A percentile compares a stretch with the other conserved stretches of the same genome.
These are phyloP conservation scores for Epichloe festucae DNA, from an alignment of 2,329 filamentous ascomycete genomes.

Conservation along the genomic window DNA sequence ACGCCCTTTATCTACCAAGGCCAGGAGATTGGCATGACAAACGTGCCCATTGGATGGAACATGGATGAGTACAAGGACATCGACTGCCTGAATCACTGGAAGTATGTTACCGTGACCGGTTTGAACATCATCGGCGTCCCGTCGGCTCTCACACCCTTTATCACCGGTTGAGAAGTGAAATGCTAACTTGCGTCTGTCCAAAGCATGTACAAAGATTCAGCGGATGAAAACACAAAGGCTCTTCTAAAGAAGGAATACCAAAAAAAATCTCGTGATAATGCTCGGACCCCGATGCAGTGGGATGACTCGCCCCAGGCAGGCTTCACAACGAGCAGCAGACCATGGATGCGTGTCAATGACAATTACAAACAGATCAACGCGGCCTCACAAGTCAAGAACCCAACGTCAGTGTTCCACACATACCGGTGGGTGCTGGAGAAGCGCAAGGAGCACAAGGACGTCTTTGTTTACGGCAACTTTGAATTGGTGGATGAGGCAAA, in stretches of 20 bases:
- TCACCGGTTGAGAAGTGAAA: background rate
- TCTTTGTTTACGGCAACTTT: constrained; percentile 54
- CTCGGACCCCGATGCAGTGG: constrained; percentile 63
- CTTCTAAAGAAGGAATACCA: constrained; percentile 33
- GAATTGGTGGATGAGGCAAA: constrained; percentile 24
- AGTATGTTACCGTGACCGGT: constrained; percentile 15
- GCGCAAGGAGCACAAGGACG: constrained; percentile 46
- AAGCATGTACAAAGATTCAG: constrained; percentile 26
- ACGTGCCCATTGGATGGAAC: constrained; percentile 46
- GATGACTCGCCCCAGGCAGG: constrained; percentile 44
- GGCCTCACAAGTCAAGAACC: constrained; percentile 33
- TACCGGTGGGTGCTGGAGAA: constrained; percentile 47
- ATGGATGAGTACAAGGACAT: constrained; percentile 59
- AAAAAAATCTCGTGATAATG: constrained; percentile 54
- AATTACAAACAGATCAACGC: constrained; percentile 52
- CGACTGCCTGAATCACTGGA: constrained; percentile 40
- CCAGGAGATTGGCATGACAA: constrained; percentile 55
- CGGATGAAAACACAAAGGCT: constrained; percentile 25
- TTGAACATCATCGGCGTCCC: background rate
- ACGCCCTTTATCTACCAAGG: constrained; percentile 59
- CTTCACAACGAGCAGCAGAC: constrained; percentile 43
- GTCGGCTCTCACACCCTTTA: too few relatives aligned
- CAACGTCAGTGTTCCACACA: constrained; percentile 42
- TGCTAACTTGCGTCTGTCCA: constrained; percentile 1
- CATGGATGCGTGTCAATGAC: constrained; percentile 62